Percentiles rank a stretch among this genome's conserved stretches.
These are phyloP conservation scores for Perilla frutescens DNA, from an alignment of 257 asterid genomes.

Conservation along the genomic window DNA sequence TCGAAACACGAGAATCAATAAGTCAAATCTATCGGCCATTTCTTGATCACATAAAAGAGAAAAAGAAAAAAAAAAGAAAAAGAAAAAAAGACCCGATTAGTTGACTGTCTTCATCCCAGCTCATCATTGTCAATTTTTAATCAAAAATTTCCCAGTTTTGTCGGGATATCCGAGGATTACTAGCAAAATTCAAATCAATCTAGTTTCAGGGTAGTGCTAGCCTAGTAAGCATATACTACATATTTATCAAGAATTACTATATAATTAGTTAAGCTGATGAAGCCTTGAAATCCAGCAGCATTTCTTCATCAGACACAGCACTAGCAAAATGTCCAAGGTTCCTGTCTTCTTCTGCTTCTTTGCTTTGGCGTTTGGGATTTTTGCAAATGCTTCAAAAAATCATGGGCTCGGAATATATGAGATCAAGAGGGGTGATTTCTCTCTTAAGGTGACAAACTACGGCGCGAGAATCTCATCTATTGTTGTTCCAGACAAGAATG, in stretches of 20 bases:
- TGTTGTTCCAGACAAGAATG: constrained; percentile 79
- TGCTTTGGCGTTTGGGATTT: constrained; percentile 33
- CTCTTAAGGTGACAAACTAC: constrained; percentile 66
- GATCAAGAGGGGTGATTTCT: constrained; percentile 62
- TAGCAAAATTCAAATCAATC: neutral
- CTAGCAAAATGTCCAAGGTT: constrained; percentile 37
- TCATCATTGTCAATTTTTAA: constrained; percentile 20
- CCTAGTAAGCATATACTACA: neutral
- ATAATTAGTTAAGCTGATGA: neutral
- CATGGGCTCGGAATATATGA: constrained; percentile 48
- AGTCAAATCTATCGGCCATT: constrained; percentile 34
- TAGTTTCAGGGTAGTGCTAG: neutral
- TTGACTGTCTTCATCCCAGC: constrained; percentile 32
- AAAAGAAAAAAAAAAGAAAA: neutral
- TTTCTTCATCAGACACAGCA: neutral
- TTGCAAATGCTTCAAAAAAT: constrained; percentile 34
- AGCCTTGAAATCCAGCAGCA: neutral
- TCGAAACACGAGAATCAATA: neutral
- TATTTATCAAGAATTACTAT: neutral
- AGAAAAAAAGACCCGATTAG: neutral
- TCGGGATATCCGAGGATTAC: constrained; percentile 14
- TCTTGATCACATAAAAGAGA: constrained; percentile 6
- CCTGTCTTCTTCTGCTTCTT: constrained; percentile 34
- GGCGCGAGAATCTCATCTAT: constrained; percentile 85
- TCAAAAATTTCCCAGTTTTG: constrained; percentile 7